phyloP scores from a whole-genome alignment of 306 rosid species.

The Acmispon strigosus region DNA sequence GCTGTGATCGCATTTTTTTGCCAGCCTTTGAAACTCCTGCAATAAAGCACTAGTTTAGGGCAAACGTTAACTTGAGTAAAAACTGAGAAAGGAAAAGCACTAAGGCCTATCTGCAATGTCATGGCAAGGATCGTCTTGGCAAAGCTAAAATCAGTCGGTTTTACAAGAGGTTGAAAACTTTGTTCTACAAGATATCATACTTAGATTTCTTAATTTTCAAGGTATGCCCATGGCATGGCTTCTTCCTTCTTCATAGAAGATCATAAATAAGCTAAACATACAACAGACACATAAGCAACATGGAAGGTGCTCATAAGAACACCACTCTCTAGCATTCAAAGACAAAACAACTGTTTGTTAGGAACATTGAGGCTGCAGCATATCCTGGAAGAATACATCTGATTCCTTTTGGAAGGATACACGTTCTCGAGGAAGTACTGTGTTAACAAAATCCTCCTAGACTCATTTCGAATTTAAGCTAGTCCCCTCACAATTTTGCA shows the following conservation, averaged over 20 bases:
- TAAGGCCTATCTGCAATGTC: not conserved
- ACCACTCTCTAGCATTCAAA: not conserved
- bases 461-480: not conserved
- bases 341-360: not conserved
- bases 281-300: not conserved
- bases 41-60: slow-evolving; percentile 8
- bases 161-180: too few species aligned
- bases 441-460: not conserved
- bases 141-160: not conserved
- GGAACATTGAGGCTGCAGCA: too few species aligned
- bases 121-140: not conserved
- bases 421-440: not conserved
- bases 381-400: too few species aligned
- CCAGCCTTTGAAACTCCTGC: slow-evolving; percentile 96
- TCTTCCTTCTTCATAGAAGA: not conserved
- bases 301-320: not conserved
- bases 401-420: not conserved
- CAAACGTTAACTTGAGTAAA: not conserved
- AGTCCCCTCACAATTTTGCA: not conserved
- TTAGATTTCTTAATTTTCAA: not conserved
- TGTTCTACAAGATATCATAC: not conserved
- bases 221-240: not conserved
- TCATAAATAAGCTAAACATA: not conserved
- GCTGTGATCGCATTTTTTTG: slow-evolving; percentile 81
- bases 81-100: not conserved